These are phyloP conservation scores for Aspergillus fructus DNA, from an alignment of 2,329 filamentous ascomycete genomes.

Conservation along the genomic window DNA sequence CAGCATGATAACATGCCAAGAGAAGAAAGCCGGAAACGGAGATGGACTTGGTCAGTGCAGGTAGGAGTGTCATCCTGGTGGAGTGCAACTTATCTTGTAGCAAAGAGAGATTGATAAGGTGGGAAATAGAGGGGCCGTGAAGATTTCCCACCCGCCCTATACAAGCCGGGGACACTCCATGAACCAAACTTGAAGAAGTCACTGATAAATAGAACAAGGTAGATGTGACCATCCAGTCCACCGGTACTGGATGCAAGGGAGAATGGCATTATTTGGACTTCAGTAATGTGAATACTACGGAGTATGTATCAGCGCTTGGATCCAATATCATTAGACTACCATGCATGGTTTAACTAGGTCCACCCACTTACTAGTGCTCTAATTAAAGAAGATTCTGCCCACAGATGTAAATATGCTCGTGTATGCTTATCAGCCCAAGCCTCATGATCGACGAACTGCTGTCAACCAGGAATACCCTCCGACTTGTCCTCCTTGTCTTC, in stretches of 20 bases:
- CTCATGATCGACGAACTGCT: slow-evolving; percentile 8
- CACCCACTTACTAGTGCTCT: neutral
- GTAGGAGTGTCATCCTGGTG: neutral
- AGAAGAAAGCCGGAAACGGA: neutral
- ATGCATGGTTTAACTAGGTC: slow-evolving; percentile 1
- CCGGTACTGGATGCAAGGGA: neutral
- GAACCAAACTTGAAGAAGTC: neutral
- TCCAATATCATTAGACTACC: neutral
- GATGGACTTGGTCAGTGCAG: neutral
- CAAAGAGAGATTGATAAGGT: neutral
- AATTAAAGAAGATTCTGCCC: neutral
- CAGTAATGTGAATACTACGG: neutral
- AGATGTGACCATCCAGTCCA: neutral
- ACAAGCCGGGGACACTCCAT: neutral
- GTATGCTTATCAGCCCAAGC: neutral
- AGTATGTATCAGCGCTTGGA: neutral
- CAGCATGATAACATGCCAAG: neutral
- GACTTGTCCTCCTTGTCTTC: neutral
- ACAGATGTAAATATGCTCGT: neutral
- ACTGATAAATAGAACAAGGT: neutral
- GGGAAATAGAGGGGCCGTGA: neutral
- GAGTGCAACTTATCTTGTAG: neutral
- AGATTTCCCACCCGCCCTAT: neutral
- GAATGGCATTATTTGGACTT: neutral
- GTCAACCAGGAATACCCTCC: neutral